A percentile compares a stretch with the other conserved stretches of the same genome.
phyloP scores from a whole-genome alignment of 805 yeast genomes.

The Kluyveromyces lactis region DNA sequence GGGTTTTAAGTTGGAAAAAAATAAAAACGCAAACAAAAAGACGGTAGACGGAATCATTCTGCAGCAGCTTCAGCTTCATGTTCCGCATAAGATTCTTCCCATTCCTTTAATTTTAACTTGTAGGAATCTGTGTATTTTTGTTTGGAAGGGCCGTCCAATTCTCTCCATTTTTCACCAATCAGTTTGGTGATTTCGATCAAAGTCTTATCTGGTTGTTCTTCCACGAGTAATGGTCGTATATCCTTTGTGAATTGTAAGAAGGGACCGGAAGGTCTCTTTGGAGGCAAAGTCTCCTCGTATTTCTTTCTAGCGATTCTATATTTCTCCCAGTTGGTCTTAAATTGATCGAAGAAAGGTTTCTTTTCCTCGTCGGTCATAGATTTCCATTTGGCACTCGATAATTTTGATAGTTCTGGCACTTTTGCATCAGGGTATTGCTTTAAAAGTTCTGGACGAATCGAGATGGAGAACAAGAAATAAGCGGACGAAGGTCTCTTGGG shows the following conservation, averaged over 20 bases:
- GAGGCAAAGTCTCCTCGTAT: conserved; percentile 29
- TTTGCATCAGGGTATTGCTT: conserved; percentile 29
- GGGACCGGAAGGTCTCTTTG: conserved; percentile 33
- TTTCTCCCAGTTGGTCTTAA: conserved; percentile 29
- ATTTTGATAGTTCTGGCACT: conserved; percentile 39
- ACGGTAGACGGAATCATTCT: neutral
- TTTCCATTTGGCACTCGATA: conserved; percentile 90
- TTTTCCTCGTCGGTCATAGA: conserved; percentile 66
- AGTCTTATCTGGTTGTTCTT: conserved; percentile 27
- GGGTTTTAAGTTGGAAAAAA: too few relatives aligned
- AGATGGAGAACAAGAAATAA: conserved; percentile 29
- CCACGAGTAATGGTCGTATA: conserved; percentile 25
- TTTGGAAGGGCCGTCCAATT: conserved; percentile 21
- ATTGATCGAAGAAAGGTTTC: conserved; percentile 64
- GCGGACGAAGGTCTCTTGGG: conserved; percentile 34
- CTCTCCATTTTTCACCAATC: conserved; percentile 29
- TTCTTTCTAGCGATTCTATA: conserved; percentile 29
- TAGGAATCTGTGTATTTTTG: conserved; percentile 28
- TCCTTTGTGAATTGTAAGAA: conserved; percentile 30
- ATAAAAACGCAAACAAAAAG: too few relatives aligned
- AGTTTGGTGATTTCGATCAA: conserved; percentile 29
- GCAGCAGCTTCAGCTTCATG: conserved; percentile 18
- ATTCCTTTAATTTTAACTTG: conserved; percentile 30
- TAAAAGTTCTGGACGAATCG: conserved; percentile 24
- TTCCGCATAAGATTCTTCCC: conserved; percentile 31